These are phyloP conservation scores for Aspergillus candidus DNA, from an alignment of 2,329 filamentous ascomycete species.

Conservation along the genomic window DNA sequence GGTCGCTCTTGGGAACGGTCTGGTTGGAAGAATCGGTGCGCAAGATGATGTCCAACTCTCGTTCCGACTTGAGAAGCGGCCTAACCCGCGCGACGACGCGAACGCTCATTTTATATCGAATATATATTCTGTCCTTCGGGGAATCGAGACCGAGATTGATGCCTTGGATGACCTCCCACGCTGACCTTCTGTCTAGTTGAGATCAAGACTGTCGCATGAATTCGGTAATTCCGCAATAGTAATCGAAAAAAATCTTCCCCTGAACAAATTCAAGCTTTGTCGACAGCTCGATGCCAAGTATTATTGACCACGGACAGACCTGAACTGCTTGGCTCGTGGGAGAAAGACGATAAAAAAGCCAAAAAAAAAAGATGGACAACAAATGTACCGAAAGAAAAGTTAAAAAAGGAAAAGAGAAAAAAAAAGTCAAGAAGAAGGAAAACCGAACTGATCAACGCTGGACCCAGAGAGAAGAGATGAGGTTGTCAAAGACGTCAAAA, in stretches of 20 bases:
- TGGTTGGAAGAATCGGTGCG: conserved; percentile 49
- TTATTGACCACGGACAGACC: too few species aligned
- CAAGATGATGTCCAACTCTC: conserved; percentile 83
- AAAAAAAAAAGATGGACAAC: not conserved
- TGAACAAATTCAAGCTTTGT: too few species aligned
- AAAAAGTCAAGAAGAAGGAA: conserved; percentile 2
- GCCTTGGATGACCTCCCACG: too few species aligned
- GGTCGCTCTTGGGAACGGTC: conserved; percentile 18
- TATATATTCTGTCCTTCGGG: conserved; percentile 3
- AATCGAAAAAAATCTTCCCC: too few species aligned
- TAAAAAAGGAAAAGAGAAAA: conserved; percentile 6
- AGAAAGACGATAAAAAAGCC: not conserved
- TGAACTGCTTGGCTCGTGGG: too few species aligned
- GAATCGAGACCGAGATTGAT: too few species aligned
- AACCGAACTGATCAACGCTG: not conserved
- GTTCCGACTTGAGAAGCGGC: conserved; percentile 77
- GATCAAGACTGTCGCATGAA: conserved; percentile 1
- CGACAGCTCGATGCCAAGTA: too few species aligned
- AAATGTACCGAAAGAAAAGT: conserved; percentile 5
- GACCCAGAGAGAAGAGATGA: too few species aligned
- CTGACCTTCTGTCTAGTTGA: too few species aligned
- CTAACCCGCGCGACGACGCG: conserved; percentile 86
- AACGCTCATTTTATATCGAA: conserved; percentile 46
- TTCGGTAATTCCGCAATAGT: not conserved
- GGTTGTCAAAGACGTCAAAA: not conserved